Percentiles rank a stretch among this genome's conserved stretches.
These are phyloP conservation scores for Trypethelium eluteriae DNA, from an alignment of 495 filamentous ascomycete genomes.

Conservation along the genomic window DNA sequence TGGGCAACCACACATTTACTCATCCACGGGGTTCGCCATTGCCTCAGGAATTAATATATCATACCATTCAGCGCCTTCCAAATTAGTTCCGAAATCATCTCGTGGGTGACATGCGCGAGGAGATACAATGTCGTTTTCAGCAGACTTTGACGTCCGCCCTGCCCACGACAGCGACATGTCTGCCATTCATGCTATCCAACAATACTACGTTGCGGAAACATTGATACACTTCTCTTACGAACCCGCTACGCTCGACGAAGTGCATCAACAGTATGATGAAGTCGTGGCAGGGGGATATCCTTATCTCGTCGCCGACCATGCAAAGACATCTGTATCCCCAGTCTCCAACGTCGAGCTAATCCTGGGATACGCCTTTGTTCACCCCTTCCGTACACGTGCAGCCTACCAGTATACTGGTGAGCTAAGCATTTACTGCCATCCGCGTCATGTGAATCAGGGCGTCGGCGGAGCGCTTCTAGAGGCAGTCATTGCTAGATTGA, in stretches of 20 bases:
- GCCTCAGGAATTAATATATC: not conserved
- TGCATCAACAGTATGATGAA: not conserved
- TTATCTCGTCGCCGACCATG: not conserved
- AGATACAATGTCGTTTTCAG: not conserved
- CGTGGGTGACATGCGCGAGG: not conserved
- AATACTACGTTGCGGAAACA: not conserved
- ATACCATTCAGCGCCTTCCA: not conserved
- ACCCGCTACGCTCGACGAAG: not conserved
- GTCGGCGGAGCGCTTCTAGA: not conserved
- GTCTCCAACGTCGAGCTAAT: not conserved
- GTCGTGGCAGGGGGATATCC: not conserved
- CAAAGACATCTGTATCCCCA: not conserved
- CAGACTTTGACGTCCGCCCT: not conserved
- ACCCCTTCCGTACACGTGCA: not conserved
- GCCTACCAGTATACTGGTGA: not conserved
- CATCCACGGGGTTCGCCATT: not conserved
- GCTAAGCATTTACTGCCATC: slow-evolving; percentile 3
- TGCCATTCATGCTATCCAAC: not conserved
- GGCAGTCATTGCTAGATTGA: not conserved
- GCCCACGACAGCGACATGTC: not conserved
- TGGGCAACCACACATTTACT: not conserved
- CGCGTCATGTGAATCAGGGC: not conserved
- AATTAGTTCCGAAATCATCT: not conserved
- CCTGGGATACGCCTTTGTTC: slow-evolving; percentile 3
- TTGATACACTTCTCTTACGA: not conserved